phyloP scores from a whole-genome alignment of 2,329 filamentous ascomycete species.

The Phaeosphaeria sp. region DNA sequence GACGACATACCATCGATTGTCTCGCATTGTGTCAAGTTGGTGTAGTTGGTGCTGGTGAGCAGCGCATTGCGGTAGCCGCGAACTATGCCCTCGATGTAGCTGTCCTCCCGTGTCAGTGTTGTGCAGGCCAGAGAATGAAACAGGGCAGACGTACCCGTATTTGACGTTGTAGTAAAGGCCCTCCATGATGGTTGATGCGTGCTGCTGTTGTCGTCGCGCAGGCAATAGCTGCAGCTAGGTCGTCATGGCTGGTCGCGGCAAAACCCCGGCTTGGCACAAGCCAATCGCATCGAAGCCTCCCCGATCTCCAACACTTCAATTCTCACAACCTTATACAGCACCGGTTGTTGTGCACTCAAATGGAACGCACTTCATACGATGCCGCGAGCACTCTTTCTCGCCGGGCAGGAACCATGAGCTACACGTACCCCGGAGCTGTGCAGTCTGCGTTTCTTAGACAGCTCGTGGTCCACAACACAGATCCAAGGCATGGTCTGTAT shows the following conservation, averaged over 20 bases:
- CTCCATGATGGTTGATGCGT: slow-evolving; percentile 69
- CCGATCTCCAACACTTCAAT: neutral
- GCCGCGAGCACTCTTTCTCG: too few relatives aligned
- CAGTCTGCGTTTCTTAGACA: too few relatives aligned
- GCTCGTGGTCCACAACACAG: too few relatives aligned
- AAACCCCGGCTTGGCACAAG: slow-evolving; percentile 5
- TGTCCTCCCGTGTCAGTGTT: slow-evolving; percentile 49
- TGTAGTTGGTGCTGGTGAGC: slow-evolving; percentile 88
- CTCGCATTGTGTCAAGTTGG: slow-evolving; percentile 96
- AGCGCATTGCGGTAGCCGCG: slow-evolving; percentile 95
- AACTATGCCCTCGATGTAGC: slow-evolving; percentile 97
- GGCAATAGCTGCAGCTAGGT: slow-evolving; percentile 27
- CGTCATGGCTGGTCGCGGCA: slow-evolving; percentile 22
- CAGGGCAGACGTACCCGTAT: slow-evolving; percentile 71
- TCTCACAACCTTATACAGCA: too few relatives aligned
- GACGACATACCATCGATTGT: slow-evolving; percentile 81
- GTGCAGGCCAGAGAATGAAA: too few relatives aligned
- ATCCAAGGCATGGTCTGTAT: too few relatives aligned
- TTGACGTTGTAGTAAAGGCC: slow-evolving; percentile 94
- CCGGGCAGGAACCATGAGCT: too few relatives aligned
- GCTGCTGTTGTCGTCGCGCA: slow-evolving; percentile 14
- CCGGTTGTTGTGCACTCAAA: too few relatives aligned
- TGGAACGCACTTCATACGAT: too few relatives aligned
- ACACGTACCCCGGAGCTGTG: too few relatives aligned
- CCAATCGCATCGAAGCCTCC: slow-evolving; percentile 1